phyloP scores from a whole-genome alignment of 768 basidiomycete genomes.

The Xerocomellus dryophilus region DNA sequence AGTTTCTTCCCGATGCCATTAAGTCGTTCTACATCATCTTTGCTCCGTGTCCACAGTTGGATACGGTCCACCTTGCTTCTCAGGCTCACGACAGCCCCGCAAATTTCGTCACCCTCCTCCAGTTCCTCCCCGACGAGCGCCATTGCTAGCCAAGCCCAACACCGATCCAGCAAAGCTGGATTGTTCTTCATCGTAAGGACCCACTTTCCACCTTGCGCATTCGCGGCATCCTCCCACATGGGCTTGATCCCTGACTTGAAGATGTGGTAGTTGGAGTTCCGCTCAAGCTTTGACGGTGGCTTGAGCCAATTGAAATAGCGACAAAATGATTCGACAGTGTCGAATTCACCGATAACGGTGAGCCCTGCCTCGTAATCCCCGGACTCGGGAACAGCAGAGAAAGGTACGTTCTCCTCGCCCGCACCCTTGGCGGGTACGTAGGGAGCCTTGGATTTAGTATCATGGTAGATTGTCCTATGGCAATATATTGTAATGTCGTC shows the following conservation, averaged over 20 bases:
- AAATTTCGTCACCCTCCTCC: constrained; percentile 69
- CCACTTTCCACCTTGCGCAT: constrained; percentile 93
- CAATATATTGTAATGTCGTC: background rate
- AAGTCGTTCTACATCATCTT: constrained; percentile 81
- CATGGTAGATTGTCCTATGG: constrained; percentile 82
- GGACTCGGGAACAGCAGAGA: constrained; percentile 54
- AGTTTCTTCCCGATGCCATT: constrained; percentile 84
- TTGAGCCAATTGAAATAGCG: constrained; percentile 94
- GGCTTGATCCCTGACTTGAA: constrained; percentile 94
- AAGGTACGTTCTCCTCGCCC: constrained; percentile 29
- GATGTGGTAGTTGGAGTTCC: constrained; percentile 91
- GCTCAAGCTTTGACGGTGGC: constrained; percentile 82
- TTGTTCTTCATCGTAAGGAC: constrained; percentile 90
- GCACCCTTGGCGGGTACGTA: constrained; percentile 8
- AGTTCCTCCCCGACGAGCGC: constrained; percentile 72
- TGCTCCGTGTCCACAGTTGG: constrained; percentile 85
- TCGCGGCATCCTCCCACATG: constrained; percentile 96
- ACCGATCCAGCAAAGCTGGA: constrained; percentile 73
- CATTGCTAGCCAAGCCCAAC: constrained; percentile 90
- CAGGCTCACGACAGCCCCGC: constrained; percentile 83
- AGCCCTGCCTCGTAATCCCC: constrained; percentile 82
- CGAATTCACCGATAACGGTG: constrained; percentile 83
- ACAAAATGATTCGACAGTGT: constrained; percentile 87
- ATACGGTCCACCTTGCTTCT: constrained; percentile 86
- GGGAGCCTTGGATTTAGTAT: constrained; percentile 73